Base-by-base conservation (phyloP, 2,329 filamentous ascomycete genomes). In the Aciculosporium take region DNA sequence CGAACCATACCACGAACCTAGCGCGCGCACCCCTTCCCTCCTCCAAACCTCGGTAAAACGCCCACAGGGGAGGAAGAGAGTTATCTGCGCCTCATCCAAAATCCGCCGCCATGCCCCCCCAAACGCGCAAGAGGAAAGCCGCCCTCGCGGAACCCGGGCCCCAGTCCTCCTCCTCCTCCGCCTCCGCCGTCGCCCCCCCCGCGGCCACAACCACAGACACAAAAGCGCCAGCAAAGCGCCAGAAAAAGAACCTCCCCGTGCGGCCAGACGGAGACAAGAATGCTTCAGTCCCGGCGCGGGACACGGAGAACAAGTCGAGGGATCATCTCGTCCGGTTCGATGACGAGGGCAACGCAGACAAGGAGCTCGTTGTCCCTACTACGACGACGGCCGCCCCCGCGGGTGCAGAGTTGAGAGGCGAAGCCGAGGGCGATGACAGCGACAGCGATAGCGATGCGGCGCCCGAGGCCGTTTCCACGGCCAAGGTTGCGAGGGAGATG, bases 391-490 rank as follows among this genome's bases (percentile, higher is more conserved):
- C 41, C 31, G 46, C 53, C 41, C 32, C 49, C 8, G 40, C 31
- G 10, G 48, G n/a, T n/a, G n/a, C n/a, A n/a, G n/a, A n/a, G n/a
- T n/a, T n/a, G n/a, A n/a, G n/a, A n/a, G n/a, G 49, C 13, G 42
- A 49, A 1, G 52, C 56, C 13, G 50, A 55, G 4, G 58, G 62
- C 3, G 59, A 61, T 1, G 60, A 63, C 3, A 57, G 65, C 3
- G 62, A 63, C 9, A 67, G 66, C 32, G 69, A 72, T 32, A 71
- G 75, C 33, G 71, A 76, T 40, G 72, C 69, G 37, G 72, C 72
- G 0, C 73, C 73, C 7, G 74, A 77, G 55, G 72, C 69, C 3
- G 65, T 77, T n/a, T 76, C 73, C 0, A 71, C 71, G 1, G 55
- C 59, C 10, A 62, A 63, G 37, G 69, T 66, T 3, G 71, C 69